A percentile compares a stretch with the other conserved stretches of the same genome.
Conservation (phyloP, 768 basidiomycete genomes). For the Strobilomyces confusus region DNA sequence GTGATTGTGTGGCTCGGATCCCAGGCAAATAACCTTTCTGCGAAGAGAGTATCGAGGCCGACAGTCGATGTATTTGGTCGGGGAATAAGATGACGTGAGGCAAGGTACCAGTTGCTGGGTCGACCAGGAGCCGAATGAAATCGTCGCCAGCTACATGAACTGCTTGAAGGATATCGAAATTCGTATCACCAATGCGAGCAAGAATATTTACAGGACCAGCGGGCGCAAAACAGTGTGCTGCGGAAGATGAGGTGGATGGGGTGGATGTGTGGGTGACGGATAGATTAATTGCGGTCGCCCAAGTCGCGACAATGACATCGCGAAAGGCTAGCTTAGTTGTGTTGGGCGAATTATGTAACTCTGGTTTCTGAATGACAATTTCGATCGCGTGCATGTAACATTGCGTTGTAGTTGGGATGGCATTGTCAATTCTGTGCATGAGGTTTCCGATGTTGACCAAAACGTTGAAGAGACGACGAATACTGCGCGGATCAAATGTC, state of each 20-base stretch:
- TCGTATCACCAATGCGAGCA: slow-evolving; percentile 28
- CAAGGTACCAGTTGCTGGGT: slow-evolving; percentile 35
- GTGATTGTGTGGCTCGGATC: slow-evolving; percentile 23
- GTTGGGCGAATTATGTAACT: slow-evolving; percentile 11
- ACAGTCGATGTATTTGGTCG: slow-evolving; percentile 35
- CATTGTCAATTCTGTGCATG: slow-evolving; percentile 27
- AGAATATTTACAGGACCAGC: slow-evolving; percentile 22
- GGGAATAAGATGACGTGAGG: slow-evolving; percentile 42
- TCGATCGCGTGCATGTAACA: slow-evolving; percentile 44
- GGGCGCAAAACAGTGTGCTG: slow-evolving; percentile 19
- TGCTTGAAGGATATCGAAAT: slow-evolving; percentile 33
- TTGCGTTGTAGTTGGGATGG: slow-evolving; percentile 27
- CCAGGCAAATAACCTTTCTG: slow-evolving; percentile 33
- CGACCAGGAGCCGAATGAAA: slow-evolving; percentile 32
- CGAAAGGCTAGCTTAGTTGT: slow-evolving; percentile 29
- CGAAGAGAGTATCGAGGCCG: slow-evolving; percentile 35
- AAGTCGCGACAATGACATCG: slow-evolving; percentile 39
- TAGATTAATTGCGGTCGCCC: slow-evolving; percentile 32
- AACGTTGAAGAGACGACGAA: slow-evolving; percentile 44
- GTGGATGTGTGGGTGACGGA: slow-evolving; percentile 21
- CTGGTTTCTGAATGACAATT: slow-evolving; percentile 34
- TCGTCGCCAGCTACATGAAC: slow-evolving; percentile 33
- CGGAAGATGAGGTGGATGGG: slow-evolving; percentile 18
- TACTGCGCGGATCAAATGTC: slow-evolving; percentile 27
- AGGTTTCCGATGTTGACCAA: slow-evolving; percentile 40